Base-by-base conservation (phyloP, 345 rosid genomes). In the Salix udensis region DNA sequence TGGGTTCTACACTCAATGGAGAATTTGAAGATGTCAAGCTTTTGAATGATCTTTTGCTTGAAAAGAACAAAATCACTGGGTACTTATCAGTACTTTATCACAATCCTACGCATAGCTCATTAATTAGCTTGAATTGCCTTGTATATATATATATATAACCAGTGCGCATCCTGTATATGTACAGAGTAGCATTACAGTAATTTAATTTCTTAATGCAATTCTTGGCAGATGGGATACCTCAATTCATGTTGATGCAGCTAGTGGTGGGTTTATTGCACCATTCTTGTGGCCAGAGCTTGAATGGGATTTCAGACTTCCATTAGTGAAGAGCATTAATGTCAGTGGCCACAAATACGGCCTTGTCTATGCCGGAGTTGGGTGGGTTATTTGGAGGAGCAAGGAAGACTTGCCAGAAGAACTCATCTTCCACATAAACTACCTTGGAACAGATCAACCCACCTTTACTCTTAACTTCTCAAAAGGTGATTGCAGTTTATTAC, bases 391-490 rank as follows among this genome's bases (percentile, higher is more conserved):
- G 98, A 92, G 97, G 78, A 86, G 84, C 87, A 83, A 86, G 74
- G 86, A 81, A 15, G 98, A 94, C 73, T 87, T 92, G 87, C 98
- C 98, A 73, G 97, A 94, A 37, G 98, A 94, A 77, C 96, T 94
- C 24, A 91, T 92, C 82, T 94, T 92, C 87, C 98, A 94, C 80
- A 94, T 94, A 24, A 94, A 92, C 81, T 94, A 94, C 81, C 96
- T 94, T 19, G 98, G 98, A 58, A 67, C 98, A 50, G 98, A 94
- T 83, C 98, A 91, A 81, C 98, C 98, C 67, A 94, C 98, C 18
- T 92, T 94, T 82, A 94, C 98, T 62, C 98, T 94, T 78, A 92
- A 94, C 76, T 94, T 94, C 90, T 94, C 98, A 36, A 92, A 94
- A 71, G 98, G 94, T 89, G 64, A 71, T 4, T n/a, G 31, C 30